Evolutionary conservation across 345 rosid species (phyloP).

Genomic region (Lepidium sativum): DNA sequence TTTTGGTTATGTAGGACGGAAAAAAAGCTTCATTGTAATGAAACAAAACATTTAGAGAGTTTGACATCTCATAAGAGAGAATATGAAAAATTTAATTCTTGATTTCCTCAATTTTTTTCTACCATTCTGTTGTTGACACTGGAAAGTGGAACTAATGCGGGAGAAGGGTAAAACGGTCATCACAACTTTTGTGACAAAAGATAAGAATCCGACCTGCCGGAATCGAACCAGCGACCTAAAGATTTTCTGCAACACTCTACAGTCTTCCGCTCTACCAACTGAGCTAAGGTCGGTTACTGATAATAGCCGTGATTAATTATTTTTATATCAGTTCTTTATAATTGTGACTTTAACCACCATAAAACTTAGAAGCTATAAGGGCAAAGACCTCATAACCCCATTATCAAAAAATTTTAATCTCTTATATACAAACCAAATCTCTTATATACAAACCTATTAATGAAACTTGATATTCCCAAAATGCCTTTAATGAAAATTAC

Average conservation of each 20-base stretch:
- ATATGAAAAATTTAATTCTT: background rate
- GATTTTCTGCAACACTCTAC: slow-evolving; percentile 39
- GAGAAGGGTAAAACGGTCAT: background rate
- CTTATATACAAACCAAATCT: too few species aligned
- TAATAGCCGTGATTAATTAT: rapidly evolving
- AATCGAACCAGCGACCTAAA: slow-evolving; percentile 18
- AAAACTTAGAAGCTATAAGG: too few species aligned
- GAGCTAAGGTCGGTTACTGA: slow-evolving; percentile 83
- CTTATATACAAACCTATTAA: too few species aligned
- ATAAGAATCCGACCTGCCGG: slow-evolving; percentile 14
- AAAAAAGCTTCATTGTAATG: slow-evolving; percentile 1
- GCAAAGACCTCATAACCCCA: too few species aligned
- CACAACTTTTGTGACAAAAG: too few species aligned
- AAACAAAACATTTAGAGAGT: background rate
- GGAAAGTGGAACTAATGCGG: background rate
- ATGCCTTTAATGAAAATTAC: too few species aligned
- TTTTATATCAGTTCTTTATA: background rate
- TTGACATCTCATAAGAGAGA: background rate
- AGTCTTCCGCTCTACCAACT: slow-evolving; percentile 99
- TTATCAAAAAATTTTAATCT: too few species aligned
- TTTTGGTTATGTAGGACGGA: slow-evolving; percentile 1
- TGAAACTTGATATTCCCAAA: too few species aligned
- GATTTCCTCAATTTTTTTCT: background rate
- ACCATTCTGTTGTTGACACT: background rate
- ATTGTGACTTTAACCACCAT: too few species aligned